Evolutionary conservation across 2,329 filamentous ascomycete genomes (phyloP).

Genomic region (Mycosphaerella arachidis): DNA sequence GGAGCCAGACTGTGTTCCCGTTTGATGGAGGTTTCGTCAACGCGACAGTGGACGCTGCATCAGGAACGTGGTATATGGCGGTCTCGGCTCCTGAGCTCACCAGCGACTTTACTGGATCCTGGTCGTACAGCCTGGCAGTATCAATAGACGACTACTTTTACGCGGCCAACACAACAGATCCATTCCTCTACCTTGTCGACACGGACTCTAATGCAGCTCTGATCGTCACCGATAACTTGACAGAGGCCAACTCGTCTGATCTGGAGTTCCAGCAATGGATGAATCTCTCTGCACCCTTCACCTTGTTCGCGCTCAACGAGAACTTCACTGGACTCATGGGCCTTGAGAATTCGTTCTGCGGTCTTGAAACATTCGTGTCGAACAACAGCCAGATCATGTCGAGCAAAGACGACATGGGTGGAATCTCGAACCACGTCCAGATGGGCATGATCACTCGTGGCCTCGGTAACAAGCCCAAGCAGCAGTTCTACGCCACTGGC

Average conservation of each 20-base stretch:
- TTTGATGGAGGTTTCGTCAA: slow-evolving; percentile 69
- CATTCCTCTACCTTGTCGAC: slow-evolving; percentile 73
- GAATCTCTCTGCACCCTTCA: slow-evolving; percentile 59
- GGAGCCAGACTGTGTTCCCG: slow-evolving; percentile 43
- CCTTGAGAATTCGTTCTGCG: slow-evolving; percentile 76
- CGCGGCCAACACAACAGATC: slow-evolving; percentile 51
- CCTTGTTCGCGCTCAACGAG: slow-evolving; percentile 68
- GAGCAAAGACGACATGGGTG: slow-evolving; percentile 47
- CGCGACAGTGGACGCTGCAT: slow-evolving; percentile 54
- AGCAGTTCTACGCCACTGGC: slow-evolving; percentile 79
- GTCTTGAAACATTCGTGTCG: slow-evolving; percentile 54
- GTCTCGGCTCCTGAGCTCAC: slow-evolving; percentile 66
- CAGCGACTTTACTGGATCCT: slow-evolving; percentile 58
- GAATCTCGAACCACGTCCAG: slow-evolving; percentile 39
- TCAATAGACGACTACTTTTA: slow-evolving; percentile 79
- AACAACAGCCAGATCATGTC: slow-evolving; percentile 58
- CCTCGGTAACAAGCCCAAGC: slow-evolving; percentile 64
- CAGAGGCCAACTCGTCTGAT: slow-evolving; percentile 44
- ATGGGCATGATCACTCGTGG: slow-evolving; percentile 67
- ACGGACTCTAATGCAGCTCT: slow-evolving; percentile 76
- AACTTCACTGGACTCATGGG: slow-evolving; percentile 61
- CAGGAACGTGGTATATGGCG: slow-evolving; percentile 68
- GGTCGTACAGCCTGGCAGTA: slow-evolving; percentile 75
- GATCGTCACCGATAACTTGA: slow-evolving; percentile 72
- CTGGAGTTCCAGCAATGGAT: slow-evolving; percentile 53